Evolutionary conservation across 2,329 filamentous ascomycete species (phyloP).

Genomic region (Monosporascus sp.): DNA sequence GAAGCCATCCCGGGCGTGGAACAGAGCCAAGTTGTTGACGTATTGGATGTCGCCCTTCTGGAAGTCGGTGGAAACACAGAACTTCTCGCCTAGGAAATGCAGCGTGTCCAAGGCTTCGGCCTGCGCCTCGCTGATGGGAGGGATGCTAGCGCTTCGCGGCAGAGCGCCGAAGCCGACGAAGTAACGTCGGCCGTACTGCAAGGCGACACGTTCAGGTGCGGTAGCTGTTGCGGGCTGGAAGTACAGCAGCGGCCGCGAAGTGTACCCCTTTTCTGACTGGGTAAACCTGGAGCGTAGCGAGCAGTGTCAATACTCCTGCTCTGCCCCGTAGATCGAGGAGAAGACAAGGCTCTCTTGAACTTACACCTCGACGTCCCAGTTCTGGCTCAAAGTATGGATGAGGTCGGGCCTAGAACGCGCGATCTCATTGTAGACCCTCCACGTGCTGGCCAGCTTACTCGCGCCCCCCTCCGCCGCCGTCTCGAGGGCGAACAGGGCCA

Average conservation of each 20-base stretch:
- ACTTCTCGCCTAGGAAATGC: slow-evolving; percentile 43
- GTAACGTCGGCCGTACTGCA: slow-evolving; percentile 55
- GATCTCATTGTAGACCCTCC: slow-evolving; percentile 59
- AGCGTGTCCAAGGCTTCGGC: slow-evolving; percentile 48
- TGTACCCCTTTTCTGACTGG: slow-evolving; percentile 40
- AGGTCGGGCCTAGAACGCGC: slow-evolving; percentile 54
- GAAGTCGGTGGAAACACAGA: slow-evolving; percentile 39
- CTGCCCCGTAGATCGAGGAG: too few relatives aligned
- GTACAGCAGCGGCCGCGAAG: slow-evolving; percentile 48
- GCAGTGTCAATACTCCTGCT: too few relatives aligned
- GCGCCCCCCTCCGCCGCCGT: slow-evolving; percentile 50
- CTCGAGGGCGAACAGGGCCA: slow-evolving; percentile 51
- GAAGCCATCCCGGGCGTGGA: slow-evolving; percentile 49
- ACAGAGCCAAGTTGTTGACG: slow-evolving; percentile 49
- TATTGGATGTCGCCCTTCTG: slow-evolving; percentile 49
- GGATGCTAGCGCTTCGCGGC: slow-evolving; percentile 48
- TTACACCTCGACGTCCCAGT: slow-evolving; percentile 45
- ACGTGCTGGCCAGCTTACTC: slow-evolving; percentile 53
- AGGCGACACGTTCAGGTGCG: slow-evolving; percentile 47
- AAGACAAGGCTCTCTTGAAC: slow-evolving; percentile 5
- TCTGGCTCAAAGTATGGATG: slow-evolving; percentile 49
- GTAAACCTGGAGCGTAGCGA: slow-evolving; percentile 39
- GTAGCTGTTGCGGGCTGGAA: slow-evolving; percentile 43
- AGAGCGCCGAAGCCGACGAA: slow-evolving; percentile 54
- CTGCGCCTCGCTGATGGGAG: slow-evolving; percentile 50